Conservation (phyloP, 352 stramenopile genomes). For the Phytophthora uliginosa region DNA sequence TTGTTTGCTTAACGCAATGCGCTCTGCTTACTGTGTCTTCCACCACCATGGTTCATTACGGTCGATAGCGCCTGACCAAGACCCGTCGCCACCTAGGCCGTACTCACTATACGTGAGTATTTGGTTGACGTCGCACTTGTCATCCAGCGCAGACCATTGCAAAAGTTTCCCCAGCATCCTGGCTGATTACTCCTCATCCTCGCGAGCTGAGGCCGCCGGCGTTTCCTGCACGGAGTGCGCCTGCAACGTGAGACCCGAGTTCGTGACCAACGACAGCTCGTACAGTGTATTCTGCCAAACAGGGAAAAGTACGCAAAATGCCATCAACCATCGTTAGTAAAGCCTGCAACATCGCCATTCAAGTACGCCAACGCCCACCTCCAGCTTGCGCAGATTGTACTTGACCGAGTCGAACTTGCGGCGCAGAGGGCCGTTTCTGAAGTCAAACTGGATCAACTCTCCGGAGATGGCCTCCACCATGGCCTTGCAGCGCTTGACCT, state of each 20-base stretch:
- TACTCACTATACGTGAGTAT: too few relatives aligned
- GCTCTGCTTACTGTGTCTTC: too few relatives aligned
- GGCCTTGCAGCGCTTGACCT: conserved; percentile 83
- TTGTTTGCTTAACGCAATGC: too few relatives aligned
- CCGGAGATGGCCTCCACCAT: conserved; percentile 92
- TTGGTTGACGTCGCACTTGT: too few relatives aligned
- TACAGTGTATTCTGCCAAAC: conserved; percentile 93
- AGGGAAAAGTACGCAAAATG: not conserved
- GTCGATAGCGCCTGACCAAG: too few relatives aligned
- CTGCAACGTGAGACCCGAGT: conserved; percentile 63
- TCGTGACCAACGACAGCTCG: conserved; percentile 91
- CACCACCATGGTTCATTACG: too few relatives aligned
- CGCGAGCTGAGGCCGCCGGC: conserved; percentile 12
- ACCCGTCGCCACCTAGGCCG: too few relatives aligned
- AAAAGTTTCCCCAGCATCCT: too few relatives aligned
- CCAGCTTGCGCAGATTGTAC: conserved; percentile 95
- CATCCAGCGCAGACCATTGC: too few relatives aligned
- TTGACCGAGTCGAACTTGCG: conserved; percentile 97
- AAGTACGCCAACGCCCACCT: conserved; percentile 51
- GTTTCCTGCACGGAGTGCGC: conserved; percentile 54
- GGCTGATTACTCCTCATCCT: conserved; percentile 32
- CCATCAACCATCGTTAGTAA: not conserved
- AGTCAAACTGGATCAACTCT: conserved; percentile 95
- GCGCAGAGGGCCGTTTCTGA: conserved; percentile 93
- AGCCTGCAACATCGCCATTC: not conserved